A percentile compares a stretch with the other conserved stretches of the same genome.
These are phyloP conservation scores for Graphilbum ipis-grandicollis DNA, from an alignment of 2,329 filamentous ascomycete species.

Conservation along the genomic window DNA sequence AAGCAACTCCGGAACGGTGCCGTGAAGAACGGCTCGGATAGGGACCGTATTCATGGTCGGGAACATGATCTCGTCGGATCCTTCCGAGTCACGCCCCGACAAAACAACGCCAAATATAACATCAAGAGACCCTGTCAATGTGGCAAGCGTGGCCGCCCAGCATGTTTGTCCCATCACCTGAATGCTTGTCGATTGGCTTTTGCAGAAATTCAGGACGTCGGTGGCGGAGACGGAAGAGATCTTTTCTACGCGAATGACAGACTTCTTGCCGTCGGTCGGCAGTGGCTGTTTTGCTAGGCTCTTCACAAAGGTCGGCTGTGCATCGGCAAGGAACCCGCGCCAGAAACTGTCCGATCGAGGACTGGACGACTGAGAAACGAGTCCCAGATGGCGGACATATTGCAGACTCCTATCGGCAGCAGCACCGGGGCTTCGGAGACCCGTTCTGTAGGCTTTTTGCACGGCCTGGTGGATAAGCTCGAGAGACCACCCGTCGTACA, in stretches of 20 bases:
- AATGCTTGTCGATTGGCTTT: slow-evolving; percentile 46
- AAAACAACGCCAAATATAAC: slow-evolving; percentile 70
- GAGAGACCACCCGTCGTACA: slow-evolving; percentile 84
- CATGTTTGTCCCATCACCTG: slow-evolving; percentile 63
- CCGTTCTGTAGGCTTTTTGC: background rate
- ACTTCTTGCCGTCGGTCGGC: slow-evolving; percentile 11
- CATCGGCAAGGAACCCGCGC: slow-evolving; percentile 45
- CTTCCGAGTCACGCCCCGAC: slow-evolving; percentile 64
- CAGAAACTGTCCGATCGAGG: slow-evolving; percentile 45
- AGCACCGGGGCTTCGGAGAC: background rate
- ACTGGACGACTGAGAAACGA: slow-evolving; percentile 27
- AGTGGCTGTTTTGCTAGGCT: background rate
- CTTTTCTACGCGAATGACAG: slow-evolving; percentile 21
- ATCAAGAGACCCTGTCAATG: slow-evolving; percentile 46
- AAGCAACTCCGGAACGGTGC: slow-evolving; percentile 45
- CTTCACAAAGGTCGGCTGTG: slow-evolving; percentile 15
- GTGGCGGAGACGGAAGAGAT: slow-evolving; percentile 22
- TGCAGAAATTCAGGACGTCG: slow-evolving; percentile 43
- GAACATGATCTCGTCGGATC: slow-evolving; percentile 53
- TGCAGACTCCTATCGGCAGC: background rate
- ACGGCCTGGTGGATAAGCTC: slow-evolving; percentile 44
- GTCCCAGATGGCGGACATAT: slow-evolving; percentile 21
- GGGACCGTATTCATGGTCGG: slow-evolving; percentile 87
- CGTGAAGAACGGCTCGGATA: slow-evolving; percentile 56
- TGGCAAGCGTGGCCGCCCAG: slow-evolving; percentile 56